phyloP scores from a whole-genome alignment of 345 rosid species.

The Euphorbia peplus region DNA sequence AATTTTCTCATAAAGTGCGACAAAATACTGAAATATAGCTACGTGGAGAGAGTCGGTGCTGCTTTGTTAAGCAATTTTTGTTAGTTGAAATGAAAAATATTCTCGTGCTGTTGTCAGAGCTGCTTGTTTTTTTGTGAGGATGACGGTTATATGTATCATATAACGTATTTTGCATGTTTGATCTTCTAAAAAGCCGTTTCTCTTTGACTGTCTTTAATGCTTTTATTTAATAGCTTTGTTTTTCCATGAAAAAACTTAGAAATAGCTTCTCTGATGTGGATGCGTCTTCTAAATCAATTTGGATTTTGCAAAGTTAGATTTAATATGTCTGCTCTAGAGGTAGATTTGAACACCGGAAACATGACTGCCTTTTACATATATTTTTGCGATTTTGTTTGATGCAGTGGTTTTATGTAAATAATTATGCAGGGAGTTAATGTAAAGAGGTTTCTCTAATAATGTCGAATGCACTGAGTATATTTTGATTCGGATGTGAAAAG shows the following conservation, averaged over 20 bases:
- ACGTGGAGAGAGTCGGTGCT: not conserved
- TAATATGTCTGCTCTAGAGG: not conserved
- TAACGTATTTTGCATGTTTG: not conserved
- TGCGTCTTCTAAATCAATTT: not conserved
- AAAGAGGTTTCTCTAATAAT: no score
- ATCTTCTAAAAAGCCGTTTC: not conserved
- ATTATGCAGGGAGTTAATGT: not conserved
- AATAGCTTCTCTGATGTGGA: not conserved
- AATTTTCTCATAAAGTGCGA: not conserved
- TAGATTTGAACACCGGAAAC: not conserved
- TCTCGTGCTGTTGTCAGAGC: not conserved
- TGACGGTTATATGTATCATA: not conserved
- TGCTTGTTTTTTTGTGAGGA: not conserved
- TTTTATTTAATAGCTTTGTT: not conserved
- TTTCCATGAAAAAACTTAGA: not conserved
- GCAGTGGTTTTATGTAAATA: not conserved
- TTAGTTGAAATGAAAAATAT: not conserved
- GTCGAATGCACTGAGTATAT: no score
- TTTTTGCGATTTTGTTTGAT: not conserved
- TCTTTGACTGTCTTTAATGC: not conserved
- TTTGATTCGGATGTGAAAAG: not conserved
- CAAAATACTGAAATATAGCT: not conserved
- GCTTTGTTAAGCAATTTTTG: not conserved
- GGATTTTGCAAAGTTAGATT: not conserved
- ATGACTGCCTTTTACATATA: not conserved